A percentile compares a stretch with the other conserved stretches of the same genome.
These are phyloP conservation scores for Fusarium palustre DNA, from an alignment of 2,329 filamentous ascomycete species.

Conservation along the genomic window DNA sequence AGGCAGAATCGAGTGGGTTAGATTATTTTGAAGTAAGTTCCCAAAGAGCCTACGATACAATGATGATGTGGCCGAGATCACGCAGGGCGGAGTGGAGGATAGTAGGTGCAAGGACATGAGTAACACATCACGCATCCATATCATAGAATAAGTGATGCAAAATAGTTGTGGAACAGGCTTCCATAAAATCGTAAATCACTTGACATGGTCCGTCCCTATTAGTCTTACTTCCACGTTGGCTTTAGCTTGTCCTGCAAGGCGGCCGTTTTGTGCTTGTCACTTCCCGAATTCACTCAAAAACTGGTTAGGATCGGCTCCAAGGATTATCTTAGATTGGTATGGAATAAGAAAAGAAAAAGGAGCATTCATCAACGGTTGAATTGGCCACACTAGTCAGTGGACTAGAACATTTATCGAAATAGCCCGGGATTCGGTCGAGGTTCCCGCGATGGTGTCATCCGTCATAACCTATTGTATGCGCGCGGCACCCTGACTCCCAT, in stretches of 20 bases:
- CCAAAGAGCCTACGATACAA: slow-evolving; percentile 9
- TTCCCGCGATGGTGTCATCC: neutral
- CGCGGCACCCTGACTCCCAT: slow-evolving; percentile 6
- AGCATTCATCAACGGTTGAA: slow-evolving; percentile 26
- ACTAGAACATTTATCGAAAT: neutral
- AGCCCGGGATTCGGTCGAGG: neutral
- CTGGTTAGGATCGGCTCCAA: slow-evolving; percentile 23
- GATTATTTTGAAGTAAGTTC: slow-evolving; percentile 8
- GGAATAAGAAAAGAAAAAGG: slow-evolving; percentile 2
- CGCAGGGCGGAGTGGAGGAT: neutral
- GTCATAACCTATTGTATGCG: neutral
- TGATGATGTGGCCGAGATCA: slow-evolving; percentile 21
- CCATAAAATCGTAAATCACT: slow-evolving; percentile 7
- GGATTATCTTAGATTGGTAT: slow-evolving; percentile 4
- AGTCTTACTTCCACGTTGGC: slow-evolving; percentile 41
- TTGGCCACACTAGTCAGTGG: slow-evolving; percentile 4
- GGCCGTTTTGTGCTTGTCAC: slow-evolving; percentile 31
- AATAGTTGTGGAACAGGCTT: neutral
- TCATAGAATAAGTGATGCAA: slow-evolving; percentile 6
- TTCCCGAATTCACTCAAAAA: slow-evolving; percentile 20
- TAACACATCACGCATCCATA: slow-evolving; percentile 3
- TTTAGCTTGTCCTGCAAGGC: slow-evolving; percentile 42
- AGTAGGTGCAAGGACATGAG: slow-evolving; percentile 3
- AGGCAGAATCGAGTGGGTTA: slow-evolving; percentile 29
- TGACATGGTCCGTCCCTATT: slow-evolving; percentile 9